Evolutionary conservation across 495 filamentous ascomycete species (phyloP).

Genomic region (Aspergillus coremiiformis): DNA sequence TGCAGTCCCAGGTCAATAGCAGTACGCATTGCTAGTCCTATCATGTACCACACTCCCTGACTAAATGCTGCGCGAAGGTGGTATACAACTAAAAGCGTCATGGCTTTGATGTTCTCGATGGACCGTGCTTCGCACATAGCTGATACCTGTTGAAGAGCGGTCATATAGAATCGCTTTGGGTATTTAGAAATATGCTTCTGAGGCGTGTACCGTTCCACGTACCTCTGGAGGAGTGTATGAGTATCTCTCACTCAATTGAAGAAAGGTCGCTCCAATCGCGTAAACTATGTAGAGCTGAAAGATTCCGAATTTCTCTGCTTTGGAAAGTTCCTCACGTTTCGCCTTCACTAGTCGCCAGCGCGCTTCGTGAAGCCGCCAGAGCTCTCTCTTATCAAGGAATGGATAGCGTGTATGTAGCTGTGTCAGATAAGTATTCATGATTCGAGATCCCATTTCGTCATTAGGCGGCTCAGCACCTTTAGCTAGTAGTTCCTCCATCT

Average conservation of each 20-base stretch:
- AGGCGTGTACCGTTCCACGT: neutral
- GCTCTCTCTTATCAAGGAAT: constrained; percentile 40
- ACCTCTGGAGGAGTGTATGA: constrained; percentile 40
- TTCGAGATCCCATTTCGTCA: constrained; percentile 40
- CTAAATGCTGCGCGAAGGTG: constrained; percentile 45
- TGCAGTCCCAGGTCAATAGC: constrained; percentile 48
- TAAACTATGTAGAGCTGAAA: constrained; percentile 49
- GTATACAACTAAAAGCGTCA: constrained; percentile 47
- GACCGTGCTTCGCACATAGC: constrained; percentile 44
- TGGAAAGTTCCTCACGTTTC: constrained; percentile 33
- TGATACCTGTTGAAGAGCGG: constrained; percentile 44
- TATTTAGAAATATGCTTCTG: neutral
- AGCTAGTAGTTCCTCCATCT: constrained; percentile 33
- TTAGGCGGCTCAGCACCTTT: constrained; percentile 42
- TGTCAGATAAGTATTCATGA: constrained; percentile 41
- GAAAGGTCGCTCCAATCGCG: constrained; percentile 45
- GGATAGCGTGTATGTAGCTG: constrained; percentile 44
- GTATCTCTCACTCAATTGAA: constrained; percentile 43
- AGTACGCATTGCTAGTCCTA: constrained; percentile 48
- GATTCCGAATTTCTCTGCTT: constrained; percentile 39
- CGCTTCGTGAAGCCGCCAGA: constrained; percentile 39
- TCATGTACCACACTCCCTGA: constrained; percentile 52
- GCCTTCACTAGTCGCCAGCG: constrained; percentile 36
- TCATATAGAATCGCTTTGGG: constrained; percentile 39
- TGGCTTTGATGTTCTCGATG: constrained; percentile 49